Percentiles rank a stretch among this genome's conserved stretches.
These are phyloP conservation scores for Podila epigama DNA, from an alignment of 192 early-diverging fungal species.

Conservation along the genomic window DNA sequence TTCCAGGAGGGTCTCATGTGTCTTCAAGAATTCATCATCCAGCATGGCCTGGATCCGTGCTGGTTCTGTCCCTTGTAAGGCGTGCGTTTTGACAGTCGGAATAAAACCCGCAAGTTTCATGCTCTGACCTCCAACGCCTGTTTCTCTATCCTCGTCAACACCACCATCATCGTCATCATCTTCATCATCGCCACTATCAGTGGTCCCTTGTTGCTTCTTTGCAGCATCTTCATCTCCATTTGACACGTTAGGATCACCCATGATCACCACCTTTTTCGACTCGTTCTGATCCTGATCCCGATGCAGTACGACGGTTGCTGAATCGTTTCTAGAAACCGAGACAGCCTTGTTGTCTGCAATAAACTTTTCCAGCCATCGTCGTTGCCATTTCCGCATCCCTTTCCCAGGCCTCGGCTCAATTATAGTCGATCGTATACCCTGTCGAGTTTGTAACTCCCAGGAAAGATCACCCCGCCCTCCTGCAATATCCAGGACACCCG, in stretches of 20 bases:
- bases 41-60: slow-evolving; percentile 37
- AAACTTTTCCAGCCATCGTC: slow-evolving; percentile 33
- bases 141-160: slow-evolving; percentile 23
- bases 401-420: slow-evolving; percentile 58
- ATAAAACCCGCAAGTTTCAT: slow-evolving; percentile 9
- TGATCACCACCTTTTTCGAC: too few species aligned
- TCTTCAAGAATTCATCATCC: slow-evolving; percentile 44
- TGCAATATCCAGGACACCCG: slow-evolving; percentile 62
- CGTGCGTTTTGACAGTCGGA: slow-evolving; percentile 17
- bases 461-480: slow-evolving; percentile 62
- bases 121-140: slow-evolving; percentile 3
- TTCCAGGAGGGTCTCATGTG: slow-evolving; percentile 24
- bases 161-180: neutral
- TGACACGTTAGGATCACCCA: too few species aligned
- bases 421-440: slow-evolving; percentile 54
- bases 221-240: too few species aligned
- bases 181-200: neutral
- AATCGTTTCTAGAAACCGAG: neutral
- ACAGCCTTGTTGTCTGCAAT: neutral
- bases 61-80: slow-evolving; percentile 34
- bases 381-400: slow-evolving; percentile 51
- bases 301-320: neutral
- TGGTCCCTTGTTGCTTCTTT: too few species aligned
- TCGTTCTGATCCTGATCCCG: neutral
- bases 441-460: slow-evolving; percentile 53